These are phyloP conservation scores for Saprolegnia diclina DNA, from an alignment of 352 stramenopile genomes.

Conservation along the genomic window DNA sequence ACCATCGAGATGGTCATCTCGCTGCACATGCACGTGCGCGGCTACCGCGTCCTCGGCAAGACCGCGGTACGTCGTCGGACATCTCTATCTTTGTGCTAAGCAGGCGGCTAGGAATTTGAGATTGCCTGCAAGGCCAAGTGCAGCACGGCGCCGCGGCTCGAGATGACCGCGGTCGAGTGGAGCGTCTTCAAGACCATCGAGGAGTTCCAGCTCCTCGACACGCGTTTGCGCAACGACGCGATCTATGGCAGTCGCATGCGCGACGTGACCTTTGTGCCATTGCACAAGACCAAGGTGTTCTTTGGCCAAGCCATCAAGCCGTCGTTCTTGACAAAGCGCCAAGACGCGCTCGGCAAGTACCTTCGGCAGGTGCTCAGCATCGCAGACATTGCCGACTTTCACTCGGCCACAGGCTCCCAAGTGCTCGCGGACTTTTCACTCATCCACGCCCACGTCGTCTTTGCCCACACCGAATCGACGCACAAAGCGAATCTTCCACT, in stretches of 20 bases:
- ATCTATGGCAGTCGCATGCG: slow-evolving; percentile 14
- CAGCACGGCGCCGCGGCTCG: not conserved
- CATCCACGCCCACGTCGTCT: slow-evolving; percentile 17
- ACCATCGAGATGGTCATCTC: slow-evolving; percentile 17
- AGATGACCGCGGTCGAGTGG: slow-evolving; percentile 16
- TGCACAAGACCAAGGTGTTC: slow-evolving; percentile 26
- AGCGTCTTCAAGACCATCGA: slow-evolving; percentile 24
- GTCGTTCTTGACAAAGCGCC: slow-evolving; percentile 16
- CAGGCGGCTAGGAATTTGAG: slow-evolving; percentile 21
- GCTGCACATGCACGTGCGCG: slow-evolving; percentile 17
- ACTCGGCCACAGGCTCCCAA: slow-evolving; percentile 1
- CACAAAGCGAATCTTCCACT: not conserved
- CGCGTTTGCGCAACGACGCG: slow-evolving; percentile 3
- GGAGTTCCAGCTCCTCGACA: slow-evolving; percentile 25
- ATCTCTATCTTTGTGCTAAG: not conserved
- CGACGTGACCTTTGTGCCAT: slow-evolving; percentile 17
- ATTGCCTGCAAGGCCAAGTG: slow-evolving; percentile 18
- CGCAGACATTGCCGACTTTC: slow-evolving; percentile 19
- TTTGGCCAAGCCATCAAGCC: slow-evolving; percentile 23
- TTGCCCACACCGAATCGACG: not conserved
- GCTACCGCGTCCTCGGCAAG: slow-evolving; percentile 22
- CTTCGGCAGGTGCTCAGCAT: slow-evolving; percentile 14
- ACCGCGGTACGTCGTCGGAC: slow-evolving; percentile 2
- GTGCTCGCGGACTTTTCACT: slow-evolving; percentile 16
- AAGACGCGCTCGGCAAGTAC: slow-evolving; percentile 21